Evolutionary conservation across 495 filamentous ascomycete species (phyloP).

Genomic region (Pyrenula aspistea): DNA sequence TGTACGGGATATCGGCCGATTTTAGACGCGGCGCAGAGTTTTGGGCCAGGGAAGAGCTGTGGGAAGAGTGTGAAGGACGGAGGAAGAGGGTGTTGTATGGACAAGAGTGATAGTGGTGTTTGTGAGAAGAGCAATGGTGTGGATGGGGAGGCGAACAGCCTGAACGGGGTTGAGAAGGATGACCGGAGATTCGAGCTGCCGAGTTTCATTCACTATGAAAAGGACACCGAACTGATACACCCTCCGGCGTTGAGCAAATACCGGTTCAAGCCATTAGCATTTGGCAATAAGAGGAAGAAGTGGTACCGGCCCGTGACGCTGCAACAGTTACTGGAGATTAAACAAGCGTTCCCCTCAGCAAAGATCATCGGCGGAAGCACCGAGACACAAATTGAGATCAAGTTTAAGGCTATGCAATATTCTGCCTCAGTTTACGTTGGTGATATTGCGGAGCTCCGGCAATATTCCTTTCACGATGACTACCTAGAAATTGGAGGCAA

Average conservation of each 20-base stretch:
- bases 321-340: conserved; percentile 82
- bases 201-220: conserved; percentile 2
- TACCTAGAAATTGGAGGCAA: conserved; percentile 78
- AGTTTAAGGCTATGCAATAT: conserved; percentile 93
- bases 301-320: conserved; percentile 89
- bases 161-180: conserved; percentile 3
- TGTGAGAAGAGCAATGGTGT: conserved; percentile 23
- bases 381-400: conserved; percentile 96
- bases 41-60: conserved; percentile 22
- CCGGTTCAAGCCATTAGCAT: conserved; percentile 66
- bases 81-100: conserved; percentile 43
- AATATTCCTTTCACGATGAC: conserved; percentile 68
- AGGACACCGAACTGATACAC: conserved; percentile 15
- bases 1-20: conserved; percentile 95
- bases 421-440: conserved; percentile 82
- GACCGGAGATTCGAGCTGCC: background rate
- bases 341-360: conserved; percentile 67
- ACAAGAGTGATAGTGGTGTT: conserved; percentile 24
- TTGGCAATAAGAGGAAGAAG: conserved; percentile 88
- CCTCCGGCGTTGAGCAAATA: conserved; percentile 56
- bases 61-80: conserved; percentile 32
- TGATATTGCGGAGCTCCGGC: conserved; percentile 77
- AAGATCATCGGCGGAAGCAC: conserved; percentile 95
- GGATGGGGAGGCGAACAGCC: background rate
- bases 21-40: conserved; percentile 61